Evolutionary conservation across 2,329 filamentous ascomycete genomes (phyloP), one percentile per base, ranked within the genome.

Genomic region (Ramularia endophylla): DNA sequence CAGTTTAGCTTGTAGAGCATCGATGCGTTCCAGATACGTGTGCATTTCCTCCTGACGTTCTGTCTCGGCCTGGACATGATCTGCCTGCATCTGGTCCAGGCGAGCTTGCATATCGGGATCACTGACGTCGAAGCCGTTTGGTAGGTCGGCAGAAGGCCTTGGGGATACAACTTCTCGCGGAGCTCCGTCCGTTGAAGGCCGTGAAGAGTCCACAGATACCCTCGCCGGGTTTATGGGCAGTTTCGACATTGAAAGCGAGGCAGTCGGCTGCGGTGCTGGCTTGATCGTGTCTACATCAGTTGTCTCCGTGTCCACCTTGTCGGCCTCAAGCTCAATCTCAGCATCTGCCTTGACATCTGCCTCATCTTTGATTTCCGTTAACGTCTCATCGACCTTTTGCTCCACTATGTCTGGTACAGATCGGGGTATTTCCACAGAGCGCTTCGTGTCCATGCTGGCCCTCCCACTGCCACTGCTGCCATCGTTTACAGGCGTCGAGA

Each of bases 1-100:
- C 19, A 98, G 69, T 60, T 98, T 97, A 5, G 87, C 80, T 62
- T 97, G 87, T 1, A 98, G 68, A 3, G 89, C 85, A 68, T 98
- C 92, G 41, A 95, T 92, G 27, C 85, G 81, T 65, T 98, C 92
- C 5, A 90, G 75, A 48, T 95, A 87, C 36, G 75, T 76, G 55
- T 92, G 81, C 29, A 88, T 75, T 60, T 97, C 92, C 54, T 92
- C 86, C 43, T 90, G 83, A 51, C 86, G 78, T 47, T 80, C 75
- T 25, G 38, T 66, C 44, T 79, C 69, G 1, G 70, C 70, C 20
- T 68, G 64, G 35, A 72, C 67, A 34, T 77, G 66, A 38, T 73
- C 66, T 56, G 71, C 58, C 55, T 68, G 69, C 47, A 78, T 61
- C 31, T 70, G 65, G 5, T 67, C 58, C 29, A 78, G 64, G 15